A percentile compares a stretch with the other conserved stretches of the same genome.
These are phyloP conservation scores for Rhodosporidiobolus odoratus DNA, from an alignment of 768 basidiomycete species.

Conservation along the genomic window DNA sequence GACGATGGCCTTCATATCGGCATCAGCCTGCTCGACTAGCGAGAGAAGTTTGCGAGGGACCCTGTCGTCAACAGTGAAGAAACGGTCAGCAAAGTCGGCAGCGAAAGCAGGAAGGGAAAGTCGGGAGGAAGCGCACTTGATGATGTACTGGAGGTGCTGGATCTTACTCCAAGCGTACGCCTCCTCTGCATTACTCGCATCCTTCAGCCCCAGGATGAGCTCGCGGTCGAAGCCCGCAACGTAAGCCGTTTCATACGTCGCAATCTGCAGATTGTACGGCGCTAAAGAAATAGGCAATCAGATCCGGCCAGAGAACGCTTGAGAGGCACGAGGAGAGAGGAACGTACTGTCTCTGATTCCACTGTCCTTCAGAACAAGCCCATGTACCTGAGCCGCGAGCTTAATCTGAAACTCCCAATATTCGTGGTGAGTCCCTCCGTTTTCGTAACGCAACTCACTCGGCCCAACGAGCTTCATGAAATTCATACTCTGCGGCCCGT, in stretches of 20 bases:
- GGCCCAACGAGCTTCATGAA: not conserved
- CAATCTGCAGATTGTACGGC: not conserved
- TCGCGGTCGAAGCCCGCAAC: slow-evolving; percentile 14
- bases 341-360: no score
- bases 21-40: not conserved
- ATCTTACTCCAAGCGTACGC: not conserved
- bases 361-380: no score
- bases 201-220: slow-evolving; percentile 12
- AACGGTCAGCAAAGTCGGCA: not conserved
- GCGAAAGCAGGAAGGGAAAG: not conserved
- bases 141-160: slow-evolving; percentile 19
- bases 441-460: not conserved
- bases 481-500: not conserved
- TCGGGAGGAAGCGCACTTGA: slow-evolving; percentile 3
- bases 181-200: not conserved
- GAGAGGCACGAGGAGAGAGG: not conserved
- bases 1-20: not conserved
- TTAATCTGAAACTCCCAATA: not conserved
- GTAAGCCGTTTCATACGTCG: slow-evolving; percentile 2
- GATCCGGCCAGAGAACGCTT: not conserved
- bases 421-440: not conserved
- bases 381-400: no score
- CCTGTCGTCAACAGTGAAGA: no score
- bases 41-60: slow-evolving; percentile 1
- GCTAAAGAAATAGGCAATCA: not conserved